Evolutionary conservation across 1,284 basidiomycete genomes (phyloP), one percentile per base, ranked within the genome.

Genomic region (Wolfiporia cocos): DNA sequence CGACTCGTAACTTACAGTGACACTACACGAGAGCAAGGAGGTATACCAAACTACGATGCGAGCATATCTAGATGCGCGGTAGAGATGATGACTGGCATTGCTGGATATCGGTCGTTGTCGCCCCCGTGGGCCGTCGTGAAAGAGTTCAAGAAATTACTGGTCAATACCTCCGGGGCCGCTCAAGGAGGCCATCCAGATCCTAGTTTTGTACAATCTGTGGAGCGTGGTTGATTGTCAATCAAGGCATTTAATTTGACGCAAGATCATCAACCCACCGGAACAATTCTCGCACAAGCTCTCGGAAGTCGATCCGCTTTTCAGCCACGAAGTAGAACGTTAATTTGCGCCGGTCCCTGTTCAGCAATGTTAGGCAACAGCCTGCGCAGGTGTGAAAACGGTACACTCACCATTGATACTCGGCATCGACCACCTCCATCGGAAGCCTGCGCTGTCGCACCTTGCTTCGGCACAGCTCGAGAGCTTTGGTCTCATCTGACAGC

Each of bases 291-390:
- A 95, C 92, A 47, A 98, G 77, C 63, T 97, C 94, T 53, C 95
- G 78, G 69, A 99, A 98, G 66, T 99, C 95, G 61, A 99, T 94
- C 51, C 95, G 73, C 66, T 92, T 92, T 58, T 95, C 92, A 41
- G 94, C 92, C 47, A 94, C 74, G 63, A 96, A 99, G 69, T 97
- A 98, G 71, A 97, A 97, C 0, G 95, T 98, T 49, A 99, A 68
- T 69, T 98, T 97, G 64, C 93, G 87, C 37, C 95, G 85, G 66
- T 97, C 93, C 89, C 89, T 92, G 52, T 1, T 43, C 7, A 30
- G 22, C 15, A 20, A 30, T 18, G 12, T 22, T 39, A 34, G 15
- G 44, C 30, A 43, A 37, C 33, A 21, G n/a, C n/a, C n/a, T n/a
- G n/a, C n/a, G n/a, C n/a, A n/a, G n/a, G n/a, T n/a, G 15, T 37